Conservation (phyloP, 805 yeast genomes). For the Sporopachydermia quercuum region DNA sequence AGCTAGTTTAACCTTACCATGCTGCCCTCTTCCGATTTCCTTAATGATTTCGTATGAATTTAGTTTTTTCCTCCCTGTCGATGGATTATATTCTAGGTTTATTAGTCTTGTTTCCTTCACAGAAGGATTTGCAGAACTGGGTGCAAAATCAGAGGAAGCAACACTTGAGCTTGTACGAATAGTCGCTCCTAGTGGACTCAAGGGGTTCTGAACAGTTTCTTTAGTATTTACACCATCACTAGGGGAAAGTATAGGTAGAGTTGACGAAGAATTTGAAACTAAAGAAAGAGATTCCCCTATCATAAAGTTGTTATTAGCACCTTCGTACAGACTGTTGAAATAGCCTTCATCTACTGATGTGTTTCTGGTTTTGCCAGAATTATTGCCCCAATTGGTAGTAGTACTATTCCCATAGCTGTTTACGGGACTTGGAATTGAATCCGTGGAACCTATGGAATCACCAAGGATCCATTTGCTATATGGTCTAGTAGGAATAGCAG, state of each 20-base stretch:
- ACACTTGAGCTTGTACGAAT: too few species aligned
- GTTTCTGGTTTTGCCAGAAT: neutral
- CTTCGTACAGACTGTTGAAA: too few species aligned
- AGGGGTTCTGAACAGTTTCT: too few species aligned
- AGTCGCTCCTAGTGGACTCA: too few species aligned
- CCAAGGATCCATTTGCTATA: neutral
- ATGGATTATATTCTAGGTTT: constrained; percentile 77
- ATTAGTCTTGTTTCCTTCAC: constrained; percentile 80
- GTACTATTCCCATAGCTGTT: neutral
- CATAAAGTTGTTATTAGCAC: too few species aligned
- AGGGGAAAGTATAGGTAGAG: neutral
- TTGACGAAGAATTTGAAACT: neutral
- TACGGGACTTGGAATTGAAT: neutral
- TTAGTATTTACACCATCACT: too few species aligned
- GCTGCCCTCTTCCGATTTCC: constrained; percentile 93
- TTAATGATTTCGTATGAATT: constrained; percentile 80
- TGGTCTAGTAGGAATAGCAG: too few species aligned
- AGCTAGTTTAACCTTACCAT: constrained; percentile 94
- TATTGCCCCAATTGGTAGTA: neutral
- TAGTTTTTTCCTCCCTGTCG: constrained; percentile 61
- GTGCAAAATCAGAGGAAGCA: too few species aligned
- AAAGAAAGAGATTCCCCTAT: neutral
- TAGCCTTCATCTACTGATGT: too few species aligned
- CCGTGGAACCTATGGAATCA: neutral
- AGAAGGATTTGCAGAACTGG: constrained; percentile 6